Conservation (phyloP, 495 filamentous ascomycete species). For the Neurospora pannonica region DNA sequence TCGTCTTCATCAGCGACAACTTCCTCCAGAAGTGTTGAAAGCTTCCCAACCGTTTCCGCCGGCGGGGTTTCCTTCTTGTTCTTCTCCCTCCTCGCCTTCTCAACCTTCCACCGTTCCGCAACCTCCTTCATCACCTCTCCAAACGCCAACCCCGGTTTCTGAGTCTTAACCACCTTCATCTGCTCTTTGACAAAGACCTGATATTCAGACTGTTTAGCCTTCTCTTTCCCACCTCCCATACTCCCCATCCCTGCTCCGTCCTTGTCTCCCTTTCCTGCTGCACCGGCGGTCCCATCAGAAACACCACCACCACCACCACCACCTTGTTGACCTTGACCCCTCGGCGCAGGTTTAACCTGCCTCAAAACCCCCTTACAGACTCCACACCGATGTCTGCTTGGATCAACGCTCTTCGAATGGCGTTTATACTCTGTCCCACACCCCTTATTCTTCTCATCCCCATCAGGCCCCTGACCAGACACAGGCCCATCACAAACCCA, state of each 20-base stretch:
- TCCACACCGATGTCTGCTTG: conserved; percentile 56
- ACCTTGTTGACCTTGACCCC: conserved; percentile 17
- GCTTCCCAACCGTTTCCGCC: neutral
- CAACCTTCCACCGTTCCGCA: conserved; percentile 36
- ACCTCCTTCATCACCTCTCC: conserved; percentile 58
- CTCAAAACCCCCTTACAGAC: conserved; percentile 54
- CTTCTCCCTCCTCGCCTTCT: conserved; percentile 9
- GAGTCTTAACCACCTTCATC: conserved; percentile 45
- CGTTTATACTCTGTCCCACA: conserved; percentile 63
- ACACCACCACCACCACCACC: neutral
- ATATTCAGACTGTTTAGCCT: conserved; percentile 27
- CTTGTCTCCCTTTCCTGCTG: too few species aligned
- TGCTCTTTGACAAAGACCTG: conserved; percentile 59
- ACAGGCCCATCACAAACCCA: conserved; percentile 59
- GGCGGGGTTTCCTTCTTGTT: neutral
- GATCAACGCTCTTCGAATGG: conserved; percentile 76
- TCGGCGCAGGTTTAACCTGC: conserved; percentile 73
- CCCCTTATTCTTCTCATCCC: neutral
- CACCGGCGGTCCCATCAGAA: too few species aligned
- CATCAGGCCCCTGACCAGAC: too few species aligned
- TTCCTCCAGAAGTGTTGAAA: neutral
- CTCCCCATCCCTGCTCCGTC: neutral
- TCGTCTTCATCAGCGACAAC: neutral
- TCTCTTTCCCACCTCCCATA: too few species aligned
- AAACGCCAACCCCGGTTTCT: conserved; percentile 43